Conservation (phyloP, 2,329 filamentous ascomycete genomes). For the Monosporascus sp. region DNA sequence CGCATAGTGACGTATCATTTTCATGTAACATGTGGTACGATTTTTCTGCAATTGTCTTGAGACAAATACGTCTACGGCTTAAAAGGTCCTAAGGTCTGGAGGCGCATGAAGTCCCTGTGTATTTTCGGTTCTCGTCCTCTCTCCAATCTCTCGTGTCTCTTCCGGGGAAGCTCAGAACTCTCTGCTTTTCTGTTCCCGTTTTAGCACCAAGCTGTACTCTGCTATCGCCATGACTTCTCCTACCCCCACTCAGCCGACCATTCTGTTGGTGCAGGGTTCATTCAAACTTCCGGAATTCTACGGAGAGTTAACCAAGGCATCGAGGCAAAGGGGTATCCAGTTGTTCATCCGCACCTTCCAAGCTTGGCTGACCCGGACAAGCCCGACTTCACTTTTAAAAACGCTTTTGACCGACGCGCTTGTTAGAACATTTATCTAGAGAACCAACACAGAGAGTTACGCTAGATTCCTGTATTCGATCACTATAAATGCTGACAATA, state of each 20-base stretch:
- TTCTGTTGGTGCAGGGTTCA: conserved; percentile 5
- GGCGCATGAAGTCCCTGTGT: neutral
- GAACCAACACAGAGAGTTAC: no score
- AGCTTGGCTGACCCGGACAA: neutral
- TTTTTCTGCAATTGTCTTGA: no score
- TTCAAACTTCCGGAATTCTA: conserved; percentile 7
- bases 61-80: no score
- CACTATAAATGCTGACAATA: no score
- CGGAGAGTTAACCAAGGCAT: neutral
- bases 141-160: neutral
- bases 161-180: neutral
- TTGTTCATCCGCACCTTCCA: conserved; percentile 3
- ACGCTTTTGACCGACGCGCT: conserved; percentile 1
- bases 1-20: no score
- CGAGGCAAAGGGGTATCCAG: neutral
- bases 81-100: no score
- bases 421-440: no score
- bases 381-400: conserved; percentile 2
- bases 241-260: neutral
- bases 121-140: neutral
- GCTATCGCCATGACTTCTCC: neutral
- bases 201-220: neutral
- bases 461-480: no score
- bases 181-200: neutral
- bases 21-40: no score